These are phyloP conservation scores for Penicillium sp. DNA, from an alignment of 2,329 filamentous ascomycete species.

Conservation along the genomic window DNA sequence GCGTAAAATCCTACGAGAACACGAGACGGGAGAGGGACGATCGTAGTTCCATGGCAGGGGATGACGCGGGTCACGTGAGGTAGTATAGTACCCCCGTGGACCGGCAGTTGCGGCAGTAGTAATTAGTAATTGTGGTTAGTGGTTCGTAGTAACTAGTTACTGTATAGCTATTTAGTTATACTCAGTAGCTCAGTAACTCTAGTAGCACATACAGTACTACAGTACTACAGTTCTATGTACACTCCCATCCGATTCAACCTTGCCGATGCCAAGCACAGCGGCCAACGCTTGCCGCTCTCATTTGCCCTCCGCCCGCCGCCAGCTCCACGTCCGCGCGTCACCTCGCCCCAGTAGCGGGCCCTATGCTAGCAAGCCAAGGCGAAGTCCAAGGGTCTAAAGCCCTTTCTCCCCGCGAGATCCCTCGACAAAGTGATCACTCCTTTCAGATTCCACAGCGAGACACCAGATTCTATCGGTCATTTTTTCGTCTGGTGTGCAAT, in stretches of 20 bases:
- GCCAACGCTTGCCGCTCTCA: slow-evolving; percentile 8
- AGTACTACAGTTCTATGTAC: too few species aligned
- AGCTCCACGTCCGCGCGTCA: slow-evolving; percentile 31
- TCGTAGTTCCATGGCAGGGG: slow-evolving; percentile 28
- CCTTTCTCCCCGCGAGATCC: not conserved
- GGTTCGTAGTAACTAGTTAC: too few species aligned
- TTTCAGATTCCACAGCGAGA: not conserved
- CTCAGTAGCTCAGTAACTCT: too few species aligned
- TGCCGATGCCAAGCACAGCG: slow-evolving; percentile 20
- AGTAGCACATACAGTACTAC: too few species aligned
- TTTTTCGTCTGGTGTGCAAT: not conserved
- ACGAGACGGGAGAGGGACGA: slow-evolving; percentile 21
- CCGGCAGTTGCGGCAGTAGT: too few species aligned
- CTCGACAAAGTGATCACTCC: not conserved
- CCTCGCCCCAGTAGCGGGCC: not conserved
- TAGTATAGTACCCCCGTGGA: not conserved
- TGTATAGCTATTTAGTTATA: too few species aligned
- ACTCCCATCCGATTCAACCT: too few species aligned
- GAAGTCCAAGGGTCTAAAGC: not conserved
- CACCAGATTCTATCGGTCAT: not conserved
- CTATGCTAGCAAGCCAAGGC: not conserved
- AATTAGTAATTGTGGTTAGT: too few species aligned
- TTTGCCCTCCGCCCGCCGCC: slow-evolving; percentile 13
- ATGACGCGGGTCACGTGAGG: slow-evolving; percentile 16
- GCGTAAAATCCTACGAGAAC: slow-evolving; percentile 4